Conservation (phyloP, 768 basidiomycete species). For the Tulasnella sp. region DNA sequence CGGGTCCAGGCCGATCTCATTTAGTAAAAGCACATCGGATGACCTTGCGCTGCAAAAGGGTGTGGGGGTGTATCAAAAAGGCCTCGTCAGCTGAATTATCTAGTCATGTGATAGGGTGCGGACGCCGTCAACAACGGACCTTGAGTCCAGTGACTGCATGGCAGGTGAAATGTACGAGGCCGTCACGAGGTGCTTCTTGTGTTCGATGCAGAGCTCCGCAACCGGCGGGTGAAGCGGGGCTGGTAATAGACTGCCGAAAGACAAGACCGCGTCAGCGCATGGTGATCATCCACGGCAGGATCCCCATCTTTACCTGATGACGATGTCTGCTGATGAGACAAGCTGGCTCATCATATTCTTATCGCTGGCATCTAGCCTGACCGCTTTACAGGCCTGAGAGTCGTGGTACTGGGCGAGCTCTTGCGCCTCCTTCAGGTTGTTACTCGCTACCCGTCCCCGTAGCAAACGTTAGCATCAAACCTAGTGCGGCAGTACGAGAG, state of each 20-base stretch:
- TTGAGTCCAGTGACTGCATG: slow-evolving; percentile 62
- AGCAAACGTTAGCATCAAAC: background rate
- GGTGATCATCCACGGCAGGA: background rate
- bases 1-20: slow-evolving; percentile 87
- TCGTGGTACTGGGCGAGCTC: slow-evolving; percentile 39
- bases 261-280: background rate
- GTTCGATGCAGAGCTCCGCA: slow-evolving; percentile 67
- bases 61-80: background rate
- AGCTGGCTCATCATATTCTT: slow-evolving; percentile 43
- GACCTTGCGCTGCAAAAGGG: slow-evolving; percentile 53
- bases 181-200: slow-evolving; percentile 75
- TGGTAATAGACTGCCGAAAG: slow-evolving; percentile 62
- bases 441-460: slow-evolving; percentile 54
- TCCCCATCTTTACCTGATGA: slow-evolving; percentile 66
- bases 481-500: background rate
- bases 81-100: background rate
- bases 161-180: slow-evolving; percentile 82
- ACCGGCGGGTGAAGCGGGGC: slow-evolving; percentile 65
- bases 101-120: no score
- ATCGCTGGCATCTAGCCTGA: slow-evolving; percentile 55
- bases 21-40: slow-evolving; percentile 68
- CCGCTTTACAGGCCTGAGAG: slow-evolving; percentile 43
- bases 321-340: slow-evolving; percentile 68
- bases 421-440: slow-evolving; percentile 58
- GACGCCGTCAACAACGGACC: slow-evolving; percentile 42